These are phyloP conservation scores for Beauveria caledonica DNA, from an alignment of 2,329 filamentous ascomycete species.

Conservation along the genomic window DNA sequence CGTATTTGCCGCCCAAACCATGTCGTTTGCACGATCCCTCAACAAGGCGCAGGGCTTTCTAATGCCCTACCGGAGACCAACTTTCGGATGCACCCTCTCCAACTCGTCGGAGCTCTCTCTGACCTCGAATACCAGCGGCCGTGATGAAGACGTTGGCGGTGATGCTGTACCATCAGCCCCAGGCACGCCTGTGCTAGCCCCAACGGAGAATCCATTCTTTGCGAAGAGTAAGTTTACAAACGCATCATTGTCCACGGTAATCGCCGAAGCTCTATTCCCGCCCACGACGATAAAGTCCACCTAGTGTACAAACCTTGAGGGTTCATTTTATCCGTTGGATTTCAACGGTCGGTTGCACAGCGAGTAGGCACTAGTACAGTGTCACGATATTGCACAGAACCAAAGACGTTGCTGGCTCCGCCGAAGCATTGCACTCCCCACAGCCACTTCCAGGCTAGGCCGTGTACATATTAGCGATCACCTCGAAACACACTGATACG, in stretches of 20 bases:
- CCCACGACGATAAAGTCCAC: not conserved
- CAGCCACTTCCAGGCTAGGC: slow-evolving; percentile 1
- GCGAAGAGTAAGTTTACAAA: not conserved
- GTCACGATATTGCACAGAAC: not conserved
- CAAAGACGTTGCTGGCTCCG: slow-evolving; percentile 1
- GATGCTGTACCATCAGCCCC: slow-evolving; percentile 20
- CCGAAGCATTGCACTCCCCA: slow-evolving; percentile 1
- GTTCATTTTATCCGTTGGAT: not conserved
- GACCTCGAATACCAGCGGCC: slow-evolving; percentile 19
- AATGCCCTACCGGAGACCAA: slow-evolving; percentile 34
- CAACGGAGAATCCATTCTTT: slow-evolving; percentile 4
- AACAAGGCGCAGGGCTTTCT: slow-evolving; percentile 37
- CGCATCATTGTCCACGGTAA: not conserved
- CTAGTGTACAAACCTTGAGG: not conserved
- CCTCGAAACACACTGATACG: not conserved
- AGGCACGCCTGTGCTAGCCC: slow-evolving; percentile 19
- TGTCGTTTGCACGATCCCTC: slow-evolving; percentile 41
- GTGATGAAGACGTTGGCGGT: slow-evolving; percentile 25
- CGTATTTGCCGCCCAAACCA: slow-evolving; percentile 18
- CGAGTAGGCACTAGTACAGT: not conserved
- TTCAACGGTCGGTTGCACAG: not conserved
- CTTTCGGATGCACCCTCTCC: slow-evolving; percentile 36
- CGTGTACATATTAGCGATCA: not conserved
- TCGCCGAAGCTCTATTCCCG: not conserved
- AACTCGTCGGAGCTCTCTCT: slow-evolving; percentile 39